phyloP scores from a whole-genome alignment of 1,284 basidiomycete species.

The Vanrija sp. region DNA sequence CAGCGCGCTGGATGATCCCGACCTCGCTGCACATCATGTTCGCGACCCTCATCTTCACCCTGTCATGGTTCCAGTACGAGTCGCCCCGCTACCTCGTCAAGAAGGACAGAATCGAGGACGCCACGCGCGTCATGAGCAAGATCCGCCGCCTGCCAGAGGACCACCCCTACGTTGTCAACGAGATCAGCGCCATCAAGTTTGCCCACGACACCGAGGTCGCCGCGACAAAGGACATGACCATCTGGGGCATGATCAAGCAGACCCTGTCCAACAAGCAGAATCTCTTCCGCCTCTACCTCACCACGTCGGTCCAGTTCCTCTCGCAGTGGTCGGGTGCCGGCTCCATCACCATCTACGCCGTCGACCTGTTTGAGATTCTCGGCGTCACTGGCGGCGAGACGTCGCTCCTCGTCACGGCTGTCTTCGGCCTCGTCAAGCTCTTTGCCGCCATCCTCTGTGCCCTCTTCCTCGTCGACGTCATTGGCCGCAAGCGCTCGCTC shows the following conservation, averaged over 20 bases:
- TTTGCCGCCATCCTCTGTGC: slow-evolving; percentile 7
- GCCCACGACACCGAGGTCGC: slow-evolving; percentile 10
- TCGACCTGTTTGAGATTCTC: slow-evolving; percentile 10
- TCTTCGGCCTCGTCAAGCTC: slow-evolving; percentile 14
- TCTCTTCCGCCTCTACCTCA: slow-evolving; percentile 8
- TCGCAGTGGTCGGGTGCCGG: slow-evolving; percentile 14
- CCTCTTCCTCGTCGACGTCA: slow-evolving; percentile 14
- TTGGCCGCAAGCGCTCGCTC: slow-evolving; percentile 12
- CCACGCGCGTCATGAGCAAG: slow-evolving; percentile 16
- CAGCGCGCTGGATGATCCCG: slow-evolving; percentile 14
- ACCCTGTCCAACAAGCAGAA: slow-evolving; percentile 1
- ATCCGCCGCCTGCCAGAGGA: slow-evolving; percentile 21
- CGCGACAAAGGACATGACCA: slow-evolving; percentile 4
- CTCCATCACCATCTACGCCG: slow-evolving; percentile 13
- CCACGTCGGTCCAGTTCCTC: slow-evolving; percentile 9
- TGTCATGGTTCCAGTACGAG: slow-evolving; percentile 11
- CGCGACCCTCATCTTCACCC: slow-evolving; percentile 6
- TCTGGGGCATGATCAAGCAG: slow-evolving; percentile 4
- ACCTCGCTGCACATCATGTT: slow-evolving; percentile 13
- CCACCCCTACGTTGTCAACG: slow-evolving; percentile 16
- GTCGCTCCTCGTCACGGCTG: slow-evolving; percentile 7
- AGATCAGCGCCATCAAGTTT: slow-evolving; percentile 24
- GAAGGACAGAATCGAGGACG: slow-evolving; percentile 18
- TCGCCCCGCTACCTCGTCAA: slow-evolving; percentile 26
- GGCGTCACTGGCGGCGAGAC: slow-evolving; percentile 5